These are phyloP conservation scores for Maudiozyma serrabonitensis DNA, from an alignment of 805 yeast species.

Conservation along the genomic window DNA sequence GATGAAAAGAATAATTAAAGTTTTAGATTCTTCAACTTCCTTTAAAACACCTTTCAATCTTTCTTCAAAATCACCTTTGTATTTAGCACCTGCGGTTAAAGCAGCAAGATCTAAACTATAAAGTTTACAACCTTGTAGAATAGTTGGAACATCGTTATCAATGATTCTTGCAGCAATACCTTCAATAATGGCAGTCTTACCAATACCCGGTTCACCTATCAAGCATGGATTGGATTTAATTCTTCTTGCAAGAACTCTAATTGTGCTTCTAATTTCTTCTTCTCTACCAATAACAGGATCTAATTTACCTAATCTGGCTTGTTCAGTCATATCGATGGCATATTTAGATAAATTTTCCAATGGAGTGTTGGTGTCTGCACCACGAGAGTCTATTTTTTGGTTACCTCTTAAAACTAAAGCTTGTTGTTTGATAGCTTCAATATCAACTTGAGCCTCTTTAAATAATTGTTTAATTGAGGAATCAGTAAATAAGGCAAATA, in stretches of 20 bases:
- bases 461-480: conserved; percentile 56
- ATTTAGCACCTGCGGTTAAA: conserved; percentile 95
- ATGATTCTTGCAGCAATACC: conserved; percentile 97
- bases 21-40: conserved; percentile 83
- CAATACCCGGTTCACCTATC: conserved; percentile 99
- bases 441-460: conserved; percentile 59
- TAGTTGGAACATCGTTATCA: conserved; percentile 89
- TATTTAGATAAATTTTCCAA: conserved; percentile 81
- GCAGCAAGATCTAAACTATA: conserved; percentile 93
- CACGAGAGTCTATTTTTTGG: conserved; percentile 85
- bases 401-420: conserved; percentile 76
- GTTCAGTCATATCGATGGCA: conserved; percentile 88
- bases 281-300: conserved; percentile 99
- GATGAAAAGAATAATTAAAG: conserved; percentile 80
- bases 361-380: conserved; percentile 81
- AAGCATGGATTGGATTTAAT: conserved; percentile 93
- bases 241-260: conserved; percentile 92
- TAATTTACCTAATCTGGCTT: conserved; percentile 86
- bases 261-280: conserved; percentile 93
- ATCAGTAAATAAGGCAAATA: conserved; percentile 79
- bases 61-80: conserved; percentile 98
- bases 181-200: conserved; percentile 96
- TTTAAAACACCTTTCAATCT: conserved; percentile 92
- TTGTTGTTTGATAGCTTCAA: conserved; percentile 67
- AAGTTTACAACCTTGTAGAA: conserved; percentile 68